Evolutionary conservation across 768 basidiomycete genomes (phyloP), one percentile per base, ranked within the genome.

Genomic region (Serendipita sp.): DNA sequence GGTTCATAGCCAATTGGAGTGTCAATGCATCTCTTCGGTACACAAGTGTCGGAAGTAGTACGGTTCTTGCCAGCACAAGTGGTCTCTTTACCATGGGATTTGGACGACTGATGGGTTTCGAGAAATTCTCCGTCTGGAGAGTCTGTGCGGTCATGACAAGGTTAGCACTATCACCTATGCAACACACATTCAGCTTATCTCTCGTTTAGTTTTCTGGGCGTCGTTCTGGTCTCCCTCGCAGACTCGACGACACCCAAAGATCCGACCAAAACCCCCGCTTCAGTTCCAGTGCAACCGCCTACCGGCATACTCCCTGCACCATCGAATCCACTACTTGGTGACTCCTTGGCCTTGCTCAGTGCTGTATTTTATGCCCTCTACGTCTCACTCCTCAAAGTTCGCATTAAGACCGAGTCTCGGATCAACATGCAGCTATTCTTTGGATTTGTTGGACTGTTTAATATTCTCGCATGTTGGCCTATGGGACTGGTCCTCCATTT

Each of bases 391-490:
- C 80, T 98, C 70, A 98, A 97, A 74, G 87, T 93, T 51, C 83
- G 83, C 65, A 88, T 96, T 63, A 83, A 81, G 48, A 79, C 80
- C 41, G 91, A 94, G 71, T 86, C 87, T 3, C 81, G 91, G 64
- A 81, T 93, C 69, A 85, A 94, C 72, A 93, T 94, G 92, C 88
- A 92, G 68, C 78, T 94, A 34, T 94, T 96, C 77, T 93, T 96
- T 70, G 94, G 94, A 28, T 95, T 90, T 68, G 92, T 95, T 32
- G 92, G 93, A 8, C 75, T 92, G 13, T 90, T 89, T 77, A 95
- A 89, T 72, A 83, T 91, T 71, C 66, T 88, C 3, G 72, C 77
- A 15, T 82, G 82, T 66, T 88, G 89, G 84, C 91, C 92, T 0
- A 74, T 92, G 10, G 90, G 86, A 1, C 69, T 92, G 28, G 64